These are phyloP conservation scores for Aureobasidium sp. DNA, from an alignment of 2,329 filamentous ascomycete species.

Conservation along the genomic window DNA sequence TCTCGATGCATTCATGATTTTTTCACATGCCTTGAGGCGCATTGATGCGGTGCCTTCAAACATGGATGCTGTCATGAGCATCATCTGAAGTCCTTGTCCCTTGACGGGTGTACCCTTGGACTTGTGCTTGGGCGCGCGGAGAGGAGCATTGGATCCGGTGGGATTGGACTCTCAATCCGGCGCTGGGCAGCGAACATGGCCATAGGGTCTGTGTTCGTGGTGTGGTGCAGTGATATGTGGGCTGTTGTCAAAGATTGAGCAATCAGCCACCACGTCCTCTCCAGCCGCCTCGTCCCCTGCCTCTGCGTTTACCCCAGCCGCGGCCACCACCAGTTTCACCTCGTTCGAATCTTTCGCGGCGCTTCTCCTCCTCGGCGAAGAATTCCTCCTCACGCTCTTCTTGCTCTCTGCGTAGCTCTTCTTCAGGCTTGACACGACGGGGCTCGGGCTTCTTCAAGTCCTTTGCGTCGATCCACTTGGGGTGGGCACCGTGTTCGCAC, in stretches of 20 bases:
- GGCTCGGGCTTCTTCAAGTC: constrained; percentile 56
- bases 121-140: too few relatives aligned
- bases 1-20: too few relatives aligned
- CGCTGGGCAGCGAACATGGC: background rate
- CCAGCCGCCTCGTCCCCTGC: constrained; percentile 38
- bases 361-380: constrained; percentile 47
- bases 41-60: too few relatives aligned
- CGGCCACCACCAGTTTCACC: constrained; percentile 34
- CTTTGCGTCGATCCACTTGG: constrained; percentile 64
- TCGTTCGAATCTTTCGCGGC: constrained; percentile 38
- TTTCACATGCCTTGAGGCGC: too few relatives aligned
- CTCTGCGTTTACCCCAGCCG: constrained; percentile 39
- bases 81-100: too few relatives aligned
- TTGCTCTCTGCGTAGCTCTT: constrained; percentile 59
- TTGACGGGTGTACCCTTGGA: too few relatives aligned
- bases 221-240: background rate
- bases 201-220: too few relatives aligned
- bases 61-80: too few relatives aligned
- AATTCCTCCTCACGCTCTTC: constrained; percentile 49
- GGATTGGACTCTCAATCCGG: too few relatives aligned
- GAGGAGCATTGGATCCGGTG: too few relatives aligned
- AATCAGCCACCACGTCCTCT: constrained; percentile 13
- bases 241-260: background rate
- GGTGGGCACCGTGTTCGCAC: constrained; percentile 77
- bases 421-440: constrained; percentile 63